Evolutionary conservation across 768 basidiomycete species (phyloP).

Genomic region (Candolleomyces efflorescens): DNA sequence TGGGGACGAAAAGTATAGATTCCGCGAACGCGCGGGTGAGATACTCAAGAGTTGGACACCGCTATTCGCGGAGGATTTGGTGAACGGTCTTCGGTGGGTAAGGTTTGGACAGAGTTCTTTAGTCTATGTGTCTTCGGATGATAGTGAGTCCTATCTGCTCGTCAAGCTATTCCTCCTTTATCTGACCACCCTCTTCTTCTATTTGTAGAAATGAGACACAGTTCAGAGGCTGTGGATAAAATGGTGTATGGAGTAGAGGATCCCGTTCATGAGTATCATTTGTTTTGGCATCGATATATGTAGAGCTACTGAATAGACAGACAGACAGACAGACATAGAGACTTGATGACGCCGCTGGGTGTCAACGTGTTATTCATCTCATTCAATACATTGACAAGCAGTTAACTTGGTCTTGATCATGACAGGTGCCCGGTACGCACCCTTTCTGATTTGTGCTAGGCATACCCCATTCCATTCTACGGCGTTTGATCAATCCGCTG

Average conservation of each 20-base stretch:
- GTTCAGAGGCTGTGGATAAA: not conserved
- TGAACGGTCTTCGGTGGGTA: not conserved
- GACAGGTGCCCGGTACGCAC: no score
- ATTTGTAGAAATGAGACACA: not conserved
- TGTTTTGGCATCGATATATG: conserved; percentile 3
- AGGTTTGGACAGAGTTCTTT: conserved; percentile 1
- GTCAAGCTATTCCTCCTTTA: not conserved
- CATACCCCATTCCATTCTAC: no score
- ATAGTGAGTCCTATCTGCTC: not conserved
- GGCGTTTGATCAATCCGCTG: no score
- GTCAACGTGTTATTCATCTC: no score
- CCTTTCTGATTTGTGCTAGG: no score
- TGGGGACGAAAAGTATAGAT: conserved; percentile 1
- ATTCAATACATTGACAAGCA: no score
- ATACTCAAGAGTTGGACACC: not conserved
- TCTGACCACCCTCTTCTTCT: not conserved
- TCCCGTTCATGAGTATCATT: not conserved
- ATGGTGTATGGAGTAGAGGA: not conserved
- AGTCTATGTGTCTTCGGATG: not conserved
- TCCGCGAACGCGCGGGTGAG: not conserved
- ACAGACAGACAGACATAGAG: no score
- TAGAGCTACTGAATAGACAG: not conserved
- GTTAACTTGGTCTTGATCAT: no score
- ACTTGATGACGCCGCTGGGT: no score
- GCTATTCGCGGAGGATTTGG: not conserved